phyloP scores from a whole-genome alignment of 1,284 basidiomycete genomes.

The Hortiboletus rubellus region DNA sequence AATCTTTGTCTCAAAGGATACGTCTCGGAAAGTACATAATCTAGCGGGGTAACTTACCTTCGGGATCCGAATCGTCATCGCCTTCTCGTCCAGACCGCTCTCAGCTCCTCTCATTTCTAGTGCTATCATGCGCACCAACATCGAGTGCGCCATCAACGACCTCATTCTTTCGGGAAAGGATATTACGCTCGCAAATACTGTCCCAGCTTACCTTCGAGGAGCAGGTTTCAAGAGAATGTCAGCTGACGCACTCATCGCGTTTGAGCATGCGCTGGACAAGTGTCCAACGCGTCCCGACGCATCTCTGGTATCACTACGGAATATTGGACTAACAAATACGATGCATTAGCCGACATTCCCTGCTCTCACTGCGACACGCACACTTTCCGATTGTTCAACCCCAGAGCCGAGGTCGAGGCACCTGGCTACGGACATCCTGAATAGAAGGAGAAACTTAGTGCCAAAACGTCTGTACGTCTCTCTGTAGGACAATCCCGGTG shows the following conservation, averaged over 20 bases:
- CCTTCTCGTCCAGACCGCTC: neutral
- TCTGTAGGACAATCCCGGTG: neutral
- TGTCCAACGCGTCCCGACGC: slow-evolving; percentile 2
- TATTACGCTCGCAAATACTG: slow-evolving; percentile 8
- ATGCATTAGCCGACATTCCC: neutral
- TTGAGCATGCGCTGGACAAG: slow-evolving; percentile 16
- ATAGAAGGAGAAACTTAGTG: neutral
- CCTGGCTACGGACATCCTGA: neutral
- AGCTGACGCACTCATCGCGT: slow-evolving; percentile 9
- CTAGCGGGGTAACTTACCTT: neutral
- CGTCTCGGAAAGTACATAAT: slow-evolving; percentile 7
- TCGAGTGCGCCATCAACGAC: slow-evolving; percentile 14
- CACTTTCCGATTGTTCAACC: neutral
- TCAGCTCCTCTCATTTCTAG: neutral
- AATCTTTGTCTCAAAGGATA: slow-evolving; percentile 8
- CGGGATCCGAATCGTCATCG: neutral
- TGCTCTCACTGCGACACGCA: slow-evolving; percentile 1
- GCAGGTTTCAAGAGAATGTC: slow-evolving; percentile 8
- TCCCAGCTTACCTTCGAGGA: slow-evolving; percentile 11
- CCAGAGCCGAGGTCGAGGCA: neutral
- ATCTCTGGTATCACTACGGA: slow-evolving; percentile 2
- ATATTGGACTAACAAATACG: slow-evolving; percentile 5
- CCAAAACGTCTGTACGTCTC: slow-evolving; percentile 11
- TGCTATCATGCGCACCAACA: slow-evolving; percentile 15
- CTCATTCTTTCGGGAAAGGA: slow-evolving; percentile 6